Conservation (phyloP, 2,329 filamentous ascomycete species). For the Chaetomiaceae sp. region DNA sequence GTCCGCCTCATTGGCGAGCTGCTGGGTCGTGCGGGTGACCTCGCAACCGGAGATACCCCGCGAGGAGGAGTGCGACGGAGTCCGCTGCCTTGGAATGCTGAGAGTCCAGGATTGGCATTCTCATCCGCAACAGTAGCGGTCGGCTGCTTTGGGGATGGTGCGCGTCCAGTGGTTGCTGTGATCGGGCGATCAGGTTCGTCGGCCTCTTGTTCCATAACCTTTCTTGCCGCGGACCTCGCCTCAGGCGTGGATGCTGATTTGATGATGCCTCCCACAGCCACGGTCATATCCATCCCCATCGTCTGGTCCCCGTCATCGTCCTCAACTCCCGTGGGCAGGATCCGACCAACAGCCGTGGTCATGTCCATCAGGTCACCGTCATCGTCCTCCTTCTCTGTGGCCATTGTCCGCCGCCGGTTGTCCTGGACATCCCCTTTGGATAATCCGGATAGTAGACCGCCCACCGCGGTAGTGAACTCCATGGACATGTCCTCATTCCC, state of each 20-base stretch:
- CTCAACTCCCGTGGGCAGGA: conserved; percentile 39
- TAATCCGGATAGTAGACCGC: conserved; percentile 42
- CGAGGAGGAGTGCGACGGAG: conserved; percentile 46
- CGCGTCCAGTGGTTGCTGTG: conserved; percentile 35
- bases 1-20: conserved; percentile 17
- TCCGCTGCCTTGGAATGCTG: conserved; percentile 48
- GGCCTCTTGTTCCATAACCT: conserved; percentile 56
- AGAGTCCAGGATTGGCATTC: conserved; percentile 48
- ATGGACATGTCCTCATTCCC: conserved; percentile 71
- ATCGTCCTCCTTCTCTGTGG: conserved; percentile 30
- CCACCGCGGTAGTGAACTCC: conserved; percentile 67
- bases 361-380: conserved; percentile 59
- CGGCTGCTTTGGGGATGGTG: conserved; percentile 35
- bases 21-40: conserved; percentile 19
- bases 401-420: conserved; percentile 25
- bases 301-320: conserved; percentile 36
- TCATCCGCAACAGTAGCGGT: conserved; percentile 39
- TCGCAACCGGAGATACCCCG: conserved; percentile 40
- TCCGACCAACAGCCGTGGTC: conserved; percentile 59
- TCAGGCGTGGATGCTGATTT: conserved; percentile 36
- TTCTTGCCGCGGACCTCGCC: conserved; percentile 47
- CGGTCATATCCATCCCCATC: conserved; percentile 64
- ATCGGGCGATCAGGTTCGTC: conserved; percentile 45
- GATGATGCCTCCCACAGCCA: conserved; percentile 60
- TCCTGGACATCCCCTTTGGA: conserved; percentile 18